phyloP scores from a whole-genome alignment of 139 green algal genomes.

The Zygnema circumcarinatum region DNA sequence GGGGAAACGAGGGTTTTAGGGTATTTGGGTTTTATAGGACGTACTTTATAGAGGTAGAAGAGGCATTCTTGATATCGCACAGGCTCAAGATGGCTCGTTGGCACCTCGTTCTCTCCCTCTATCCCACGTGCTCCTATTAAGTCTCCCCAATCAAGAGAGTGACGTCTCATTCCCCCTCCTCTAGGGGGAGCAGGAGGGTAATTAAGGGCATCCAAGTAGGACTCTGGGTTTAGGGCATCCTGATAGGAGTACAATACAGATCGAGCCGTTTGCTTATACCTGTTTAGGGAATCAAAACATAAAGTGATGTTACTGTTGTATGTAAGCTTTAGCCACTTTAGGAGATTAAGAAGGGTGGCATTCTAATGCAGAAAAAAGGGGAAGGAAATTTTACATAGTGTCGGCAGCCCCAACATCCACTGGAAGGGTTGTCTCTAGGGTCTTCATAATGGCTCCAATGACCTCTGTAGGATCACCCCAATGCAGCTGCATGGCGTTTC shows the following conservation, averaged over 20 bases:
- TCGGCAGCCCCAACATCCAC: slow-evolving; percentile 25
- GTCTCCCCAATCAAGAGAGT: background rate
- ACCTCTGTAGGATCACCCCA: slow-evolving; percentile 21
- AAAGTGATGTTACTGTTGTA: background rate
- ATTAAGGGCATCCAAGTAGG: slow-evolving; percentile 47
- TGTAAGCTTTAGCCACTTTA: no score
- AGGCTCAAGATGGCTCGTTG: background rate
- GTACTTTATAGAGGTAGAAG: slow-evolving; percentile 35
- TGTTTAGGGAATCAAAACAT: slow-evolving; percentile 3
- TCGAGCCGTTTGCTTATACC: slow-evolving; percentile 26
- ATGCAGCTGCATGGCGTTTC: slow-evolving; percentile 23
- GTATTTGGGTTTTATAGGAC: no score
- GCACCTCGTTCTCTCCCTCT: background rate
- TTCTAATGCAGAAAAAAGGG: no score
- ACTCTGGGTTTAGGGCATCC: slow-evolving; percentile 37
- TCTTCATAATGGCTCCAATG: background rate
- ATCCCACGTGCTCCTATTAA: background rate
- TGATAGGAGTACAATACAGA: slow-evolving; percentile 31
- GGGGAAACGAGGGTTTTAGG: no score
- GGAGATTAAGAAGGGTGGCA: no score
- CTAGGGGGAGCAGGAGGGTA: background rate
- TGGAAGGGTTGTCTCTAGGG: slow-evolving; percentile 10
- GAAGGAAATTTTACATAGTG: slow-evolving; percentile 27
- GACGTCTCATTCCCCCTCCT: background rate
- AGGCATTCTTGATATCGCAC: slow-evolving; percentile 31